Evolutionary conservation across 257 asterid genomes (phyloP).

Genomic region (Fraxinus pennsylvanica): DNA sequence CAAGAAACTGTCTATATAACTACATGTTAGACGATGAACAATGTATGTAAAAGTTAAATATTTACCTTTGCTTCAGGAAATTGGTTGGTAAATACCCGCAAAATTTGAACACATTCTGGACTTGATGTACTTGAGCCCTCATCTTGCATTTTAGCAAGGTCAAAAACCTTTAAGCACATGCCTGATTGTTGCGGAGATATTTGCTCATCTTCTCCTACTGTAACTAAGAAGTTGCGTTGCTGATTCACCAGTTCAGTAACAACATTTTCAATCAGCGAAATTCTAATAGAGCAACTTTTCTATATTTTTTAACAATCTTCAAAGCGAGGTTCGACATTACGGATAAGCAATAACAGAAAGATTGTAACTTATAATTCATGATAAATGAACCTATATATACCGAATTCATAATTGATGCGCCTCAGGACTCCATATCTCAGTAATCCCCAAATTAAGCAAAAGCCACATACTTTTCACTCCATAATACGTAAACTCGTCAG

Average conservation of each 20-base stretch:
- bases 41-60: background rate
- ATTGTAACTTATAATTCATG: background rate
- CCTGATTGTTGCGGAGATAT: conserved; percentile 66
- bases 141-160: conserved; percentile 77
- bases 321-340: background rate
- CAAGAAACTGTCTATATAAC: conserved; percentile 6
- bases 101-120: conserved; percentile 84
- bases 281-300: background rate
- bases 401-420: background rate
- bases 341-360: conserved; percentile 12
- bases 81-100: conserved; percentile 80
- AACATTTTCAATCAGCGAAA: conserved; percentile 16
- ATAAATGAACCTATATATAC: background rate
- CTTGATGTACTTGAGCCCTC: conserved; percentile 75
- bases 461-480: background rate
- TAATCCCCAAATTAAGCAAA: conserved; percentile 10
- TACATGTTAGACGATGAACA: conserved; percentile 4
- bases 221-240: conserved; percentile 85
- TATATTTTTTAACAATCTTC: background rate
- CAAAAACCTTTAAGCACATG: conserved; percentile 78
- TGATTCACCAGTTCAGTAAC: conserved; percentile 36
- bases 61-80: conserved; percentile 90
- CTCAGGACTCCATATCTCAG: background rate
- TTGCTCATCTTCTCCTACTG: conserved; percentile 94
- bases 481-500: background rate